Base-by-base conservation (phyloP, 108 stramenopile species). In the Epithemia pelagica region DNA sequence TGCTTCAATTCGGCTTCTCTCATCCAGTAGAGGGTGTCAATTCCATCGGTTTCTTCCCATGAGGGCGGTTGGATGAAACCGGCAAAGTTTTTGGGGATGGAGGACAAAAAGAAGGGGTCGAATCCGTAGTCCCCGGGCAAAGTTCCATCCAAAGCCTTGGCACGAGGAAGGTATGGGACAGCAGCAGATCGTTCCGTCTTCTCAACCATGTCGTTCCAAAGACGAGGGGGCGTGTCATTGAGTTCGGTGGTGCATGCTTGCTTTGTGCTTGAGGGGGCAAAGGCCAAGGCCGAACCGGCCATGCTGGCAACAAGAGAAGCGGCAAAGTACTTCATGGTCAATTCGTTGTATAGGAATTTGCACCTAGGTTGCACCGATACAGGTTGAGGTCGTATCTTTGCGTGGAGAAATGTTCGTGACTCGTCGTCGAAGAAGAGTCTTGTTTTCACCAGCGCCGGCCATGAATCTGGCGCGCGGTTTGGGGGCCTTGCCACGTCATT, bases 91-190 rank as follows among this genome's bases (percentile, higher is more conserved):
- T 94, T 94, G 32, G 84, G 84, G 67, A 94, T 94, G 52, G 85
- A 87, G 29, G 85, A 87, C 28, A 94, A 82, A 78, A 94, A 95
- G 69, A 97, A 80, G 21, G 96, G 96, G 72, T 97, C 96, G 65
- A 97, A 97, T 30, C 96, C 96, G 32, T 84, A 89, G 74, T 96
- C 96, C 37, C 92, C 96, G 61, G 81, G 81, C 64, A 84, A 74
- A 32, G 84, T 76, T 67, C 97, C 97, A 62, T 96, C 95, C 29
- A 96, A 88, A 77, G 76, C 78, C 67, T 80, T 75, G 33, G 92
- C 82, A 60, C 92, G 89, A 64, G 92, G 92, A 74, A 94, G 82
- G 77, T 76, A 94, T 37, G 92, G 92, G 54, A 84, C 55, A 22
- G 92, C 58, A 25, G 70, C 73, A 37, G 89, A 91, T 65, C 92